Evolutionary conservation across 2,329 filamentous ascomycete species (phyloP).

Genomic region (Westerdykella sp.): DNA sequence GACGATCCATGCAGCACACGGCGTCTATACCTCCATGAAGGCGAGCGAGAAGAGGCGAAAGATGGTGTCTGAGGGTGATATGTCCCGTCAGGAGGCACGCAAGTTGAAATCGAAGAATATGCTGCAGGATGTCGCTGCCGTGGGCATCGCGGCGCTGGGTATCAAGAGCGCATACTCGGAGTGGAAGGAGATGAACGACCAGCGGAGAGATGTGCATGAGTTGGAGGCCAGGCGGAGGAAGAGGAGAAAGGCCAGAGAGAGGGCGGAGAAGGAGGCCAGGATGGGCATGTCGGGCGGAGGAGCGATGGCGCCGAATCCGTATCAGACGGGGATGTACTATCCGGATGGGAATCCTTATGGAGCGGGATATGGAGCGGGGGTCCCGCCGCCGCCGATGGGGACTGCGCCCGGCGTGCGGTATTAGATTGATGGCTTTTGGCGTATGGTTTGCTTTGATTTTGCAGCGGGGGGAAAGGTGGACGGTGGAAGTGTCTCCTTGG

Average conservation of each 20-base stretch:
- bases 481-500: not conserved
- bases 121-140: constrained; percentile 58
- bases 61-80: constrained; percentile 57
- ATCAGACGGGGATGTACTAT: constrained; percentile 28
- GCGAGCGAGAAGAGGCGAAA: constrained; percentile 56
- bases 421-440: constrained; percentile 11
- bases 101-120: constrained; percentile 59
- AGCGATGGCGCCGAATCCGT: constrained; percentile 28
- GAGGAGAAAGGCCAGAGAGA: constrained; percentile 40
- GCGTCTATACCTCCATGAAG: constrained; percentile 57
- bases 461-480: not conserved
- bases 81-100: constrained; percentile 55
- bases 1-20: constrained; percentile 63
- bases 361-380: constrained; percentile 32
- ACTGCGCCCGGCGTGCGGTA: constrained; percentile 24
- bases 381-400: constrained; percentile 39
- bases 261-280: constrained; percentile 42
- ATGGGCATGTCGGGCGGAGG: constrained; percentile 29
- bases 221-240: constrained; percentile 47
- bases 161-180: constrained; percentile 61
- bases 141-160: constrained; percentile 61
- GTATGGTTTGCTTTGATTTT: not conserved
- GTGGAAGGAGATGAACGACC: constrained; percentile 62
- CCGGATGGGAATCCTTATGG: constrained; percentile 44
- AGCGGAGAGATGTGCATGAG: constrained; percentile 51